Evolutionary conservation across 495 filamentous ascomycete species (phyloP).

Genomic region (Penicillium simplicissimum): DNA sequence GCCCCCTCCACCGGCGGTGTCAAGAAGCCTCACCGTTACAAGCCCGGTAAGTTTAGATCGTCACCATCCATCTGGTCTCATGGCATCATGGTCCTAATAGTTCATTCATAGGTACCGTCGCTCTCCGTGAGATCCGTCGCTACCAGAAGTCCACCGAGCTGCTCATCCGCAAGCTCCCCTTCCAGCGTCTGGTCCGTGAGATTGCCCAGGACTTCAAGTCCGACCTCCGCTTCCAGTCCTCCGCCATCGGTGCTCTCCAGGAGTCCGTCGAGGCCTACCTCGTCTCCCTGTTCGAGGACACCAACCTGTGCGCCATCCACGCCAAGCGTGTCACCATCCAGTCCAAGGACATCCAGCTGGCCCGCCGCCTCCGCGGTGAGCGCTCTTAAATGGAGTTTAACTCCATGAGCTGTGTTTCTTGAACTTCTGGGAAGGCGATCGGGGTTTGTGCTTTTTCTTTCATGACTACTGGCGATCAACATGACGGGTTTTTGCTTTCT

Average conservation of each 20-base stretch:
- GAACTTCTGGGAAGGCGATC: slow-evolving; percentile 50
- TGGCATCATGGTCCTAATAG: slow-evolving; percentile 34
- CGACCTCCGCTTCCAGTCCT: slow-evolving; percentile 99
- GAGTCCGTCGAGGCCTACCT: slow-evolving; percentile 99
- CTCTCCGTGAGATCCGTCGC: slow-evolving; percentile 99
- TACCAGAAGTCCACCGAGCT: slow-evolving; percentile 99
- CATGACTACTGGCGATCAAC: slow-evolving; percentile 49
- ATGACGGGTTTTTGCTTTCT: slow-evolving; percentile 49
- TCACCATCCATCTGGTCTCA: neutral
- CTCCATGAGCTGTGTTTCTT: slow-evolving; percentile 34
- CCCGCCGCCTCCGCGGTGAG: slow-evolving; percentile 95
- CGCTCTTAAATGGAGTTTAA: slow-evolving; percentile 60
- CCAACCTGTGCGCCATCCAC: slow-evolving; percentile 99
- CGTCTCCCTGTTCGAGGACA: slow-evolving; percentile 99
- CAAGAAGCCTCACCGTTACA: slow-evolving; percentile 99
- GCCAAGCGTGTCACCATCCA: slow-evolving; percentile 99
- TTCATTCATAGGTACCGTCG: slow-evolving; percentile 77
- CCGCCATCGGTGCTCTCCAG: slow-evolving; percentile 99
- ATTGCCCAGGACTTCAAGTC: slow-evolving; percentile 99
- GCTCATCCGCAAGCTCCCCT: slow-evolving; percentile 99
- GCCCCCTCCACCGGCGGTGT: slow-evolving; percentile 81
- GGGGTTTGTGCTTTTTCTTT: slow-evolving; percentile 46
- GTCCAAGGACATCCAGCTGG: slow-evolving; percentile 96
- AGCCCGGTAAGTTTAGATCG: slow-evolving; percentile 72
- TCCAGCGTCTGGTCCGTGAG: slow-evolving; percentile 99